phyloP scores from a whole-genome alignment of 345 rosid species.

The Mangifera indica region DNA sequence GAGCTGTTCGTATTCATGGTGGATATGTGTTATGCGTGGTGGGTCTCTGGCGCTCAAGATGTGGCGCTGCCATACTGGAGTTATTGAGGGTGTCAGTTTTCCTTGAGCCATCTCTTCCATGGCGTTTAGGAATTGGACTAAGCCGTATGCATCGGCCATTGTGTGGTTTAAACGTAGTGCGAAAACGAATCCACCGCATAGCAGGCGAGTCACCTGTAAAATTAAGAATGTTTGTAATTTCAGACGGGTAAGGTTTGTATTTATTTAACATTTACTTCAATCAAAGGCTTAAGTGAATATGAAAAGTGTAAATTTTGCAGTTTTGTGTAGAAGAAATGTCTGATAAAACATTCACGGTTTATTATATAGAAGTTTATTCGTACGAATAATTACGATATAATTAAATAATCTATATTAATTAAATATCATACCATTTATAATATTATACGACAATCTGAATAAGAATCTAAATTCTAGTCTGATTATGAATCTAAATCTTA shows the following conservation, averaged over 20 bases:
- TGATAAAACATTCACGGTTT: no score
- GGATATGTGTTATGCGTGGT: background rate
- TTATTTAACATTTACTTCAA: background rate
- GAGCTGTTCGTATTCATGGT: conserved; percentile 11
- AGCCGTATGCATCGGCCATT: background rate
- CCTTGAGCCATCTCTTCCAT: conserved; percentile 20
- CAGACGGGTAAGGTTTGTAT: background rate
- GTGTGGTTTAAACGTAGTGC: conserved; percentile 14
- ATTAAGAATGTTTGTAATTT: no score
- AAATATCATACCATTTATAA: no score
- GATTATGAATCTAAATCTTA: no score
- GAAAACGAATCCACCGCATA: conserved; percentile 22
- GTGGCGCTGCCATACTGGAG: conserved; percentile 21
- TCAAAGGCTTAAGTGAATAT: no score
- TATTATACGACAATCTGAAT: no score
- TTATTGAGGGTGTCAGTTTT: background rate
- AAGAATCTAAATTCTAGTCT: no score
- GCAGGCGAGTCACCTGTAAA: conserved; percentile 15
- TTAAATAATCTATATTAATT: no score
- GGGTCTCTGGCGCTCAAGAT: conserved; percentile 13
- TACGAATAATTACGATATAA: no score
- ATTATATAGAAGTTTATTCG: no score
- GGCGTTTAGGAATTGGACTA: conserved; percentile 9
- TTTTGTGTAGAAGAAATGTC: no score
- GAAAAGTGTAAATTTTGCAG: no score